Evolutionary conservation across 2,329 filamentous ascomycete genomes (phyloP).

Genomic region (Aspergillus sp.): DNA sequence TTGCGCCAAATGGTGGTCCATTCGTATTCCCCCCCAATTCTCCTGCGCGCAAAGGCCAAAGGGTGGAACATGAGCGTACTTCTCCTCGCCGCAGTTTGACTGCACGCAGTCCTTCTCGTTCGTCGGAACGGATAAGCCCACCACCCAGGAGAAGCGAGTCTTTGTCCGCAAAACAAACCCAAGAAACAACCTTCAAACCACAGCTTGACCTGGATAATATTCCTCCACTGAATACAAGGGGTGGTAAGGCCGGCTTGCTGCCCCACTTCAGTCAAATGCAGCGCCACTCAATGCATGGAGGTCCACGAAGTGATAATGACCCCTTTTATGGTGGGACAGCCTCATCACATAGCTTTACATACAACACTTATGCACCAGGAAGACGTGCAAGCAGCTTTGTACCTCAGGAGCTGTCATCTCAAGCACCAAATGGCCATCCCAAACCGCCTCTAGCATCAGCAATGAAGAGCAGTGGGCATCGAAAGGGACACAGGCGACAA

Average conservation of each 20-base stretch:
- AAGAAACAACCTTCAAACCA: constrained; percentile 17
- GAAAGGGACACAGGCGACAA: constrained; percentile 43
- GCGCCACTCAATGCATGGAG: constrained; percentile 22
- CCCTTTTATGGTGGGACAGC: constrained; percentile 27
- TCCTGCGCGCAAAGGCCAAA: constrained; percentile 23
- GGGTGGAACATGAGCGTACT: constrained; percentile 21
- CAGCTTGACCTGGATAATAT: constrained; percentile 17
- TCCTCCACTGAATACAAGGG: constrained; percentile 12
- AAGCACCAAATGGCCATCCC: constrained; percentile 20
- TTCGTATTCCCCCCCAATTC: constrained; percentile 30
- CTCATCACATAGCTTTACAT: constrained; percentile 18
- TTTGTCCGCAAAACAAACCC: constrained; percentile 23
- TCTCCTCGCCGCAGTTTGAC: constrained; percentile 38
- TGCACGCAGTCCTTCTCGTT: constrained; percentile 28
- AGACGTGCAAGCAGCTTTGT: constrained; percentile 15
- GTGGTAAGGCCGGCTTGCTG: constrained; percentile 14
- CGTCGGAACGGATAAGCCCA: constrained; percentile 24
- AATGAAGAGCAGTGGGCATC: constrained; percentile 33
- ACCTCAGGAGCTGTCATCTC: constrained; percentile 23
- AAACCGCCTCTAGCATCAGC: constrained; percentile 31
- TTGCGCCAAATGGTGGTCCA: constrained; percentile 23
- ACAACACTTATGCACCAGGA: constrained; percentile 20
- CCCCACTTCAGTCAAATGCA: constrained; percentile 28
- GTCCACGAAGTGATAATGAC: constrained; percentile 24
- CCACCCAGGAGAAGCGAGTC: constrained; percentile 34